phyloP scores from a whole-genome alignment of 2,329 filamentous ascomycete species.

The Colletotrichum sp. region DNA sequence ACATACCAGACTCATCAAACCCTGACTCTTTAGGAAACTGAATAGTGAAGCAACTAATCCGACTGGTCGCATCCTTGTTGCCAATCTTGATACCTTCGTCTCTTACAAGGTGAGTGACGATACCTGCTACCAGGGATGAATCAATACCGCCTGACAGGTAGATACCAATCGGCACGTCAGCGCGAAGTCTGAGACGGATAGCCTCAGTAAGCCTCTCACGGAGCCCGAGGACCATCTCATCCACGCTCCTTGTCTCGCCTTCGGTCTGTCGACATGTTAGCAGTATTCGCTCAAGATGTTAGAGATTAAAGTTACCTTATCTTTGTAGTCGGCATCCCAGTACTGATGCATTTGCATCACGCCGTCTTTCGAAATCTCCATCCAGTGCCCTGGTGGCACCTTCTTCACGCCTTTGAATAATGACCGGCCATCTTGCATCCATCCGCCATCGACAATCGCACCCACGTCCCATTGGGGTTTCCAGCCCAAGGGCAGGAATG shows the following conservation, averaged over 20 bases:
- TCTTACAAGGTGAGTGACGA: constrained; percentile 54
- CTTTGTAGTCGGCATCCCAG: constrained; percentile 57
- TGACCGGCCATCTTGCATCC: constrained; percentile 49
- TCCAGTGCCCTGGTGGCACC: constrained; percentile 48
- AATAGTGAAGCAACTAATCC: constrained; percentile 49
- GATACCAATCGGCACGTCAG: constrained; percentile 62
- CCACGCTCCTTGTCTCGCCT: constrained; percentile 45
- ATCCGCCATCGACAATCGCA: constrained; percentile 47
- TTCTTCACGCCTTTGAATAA: constrained; percentile 53
- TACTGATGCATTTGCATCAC: constrained; percentile 46
- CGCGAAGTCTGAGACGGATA: constrained; percentile 54
- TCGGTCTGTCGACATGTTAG: constrained; percentile 24
- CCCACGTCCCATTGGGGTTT: constrained; percentile 57
- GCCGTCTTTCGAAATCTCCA: constrained; percentile 40
- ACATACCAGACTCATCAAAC: constrained; percentile 51
- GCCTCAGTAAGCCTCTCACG: constrained; percentile 55
- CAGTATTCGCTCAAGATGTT: fast-evolving
- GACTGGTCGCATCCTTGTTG: constrained; percentile 30
- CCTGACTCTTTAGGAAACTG: constrained; percentile 54
- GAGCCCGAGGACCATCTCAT: constrained; percentile 57
- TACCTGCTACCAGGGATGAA: constrained; percentile 60
- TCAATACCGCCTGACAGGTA: constrained; percentile 64
- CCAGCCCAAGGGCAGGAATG: constrained; percentile 56
- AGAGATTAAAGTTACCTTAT: constrained; percentile 44
- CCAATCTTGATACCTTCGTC: constrained; percentile 51